Conservation (phyloP, 1,284 basidiomycete species). For the Sanghuangporus weigelae region DNA sequence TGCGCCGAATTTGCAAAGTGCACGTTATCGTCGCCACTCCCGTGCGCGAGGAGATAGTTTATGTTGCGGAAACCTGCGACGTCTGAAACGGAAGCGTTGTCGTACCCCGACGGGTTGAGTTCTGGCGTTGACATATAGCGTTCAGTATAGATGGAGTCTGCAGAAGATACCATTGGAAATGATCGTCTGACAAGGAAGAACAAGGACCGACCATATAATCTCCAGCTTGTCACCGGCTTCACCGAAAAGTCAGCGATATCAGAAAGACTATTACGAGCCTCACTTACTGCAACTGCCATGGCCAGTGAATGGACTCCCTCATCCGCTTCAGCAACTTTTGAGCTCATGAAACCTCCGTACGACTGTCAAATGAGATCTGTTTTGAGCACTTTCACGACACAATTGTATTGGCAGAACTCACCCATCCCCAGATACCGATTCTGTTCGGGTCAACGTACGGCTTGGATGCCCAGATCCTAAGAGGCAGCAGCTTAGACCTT, state of each 20-base stretch:
- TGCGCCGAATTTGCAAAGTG: conserved; percentile 91
- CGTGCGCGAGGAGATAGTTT: conserved; percentile 86
- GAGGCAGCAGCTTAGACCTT: background rate
- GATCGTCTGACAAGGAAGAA: background rate
- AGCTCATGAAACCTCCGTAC: conserved; percentile 91
- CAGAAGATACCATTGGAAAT: conserved; percentile 2
- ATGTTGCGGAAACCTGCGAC: conserved; percentile 78
- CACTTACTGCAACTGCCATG: conserved; percentile 81
- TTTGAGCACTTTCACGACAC: background rate
- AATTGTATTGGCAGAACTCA: conserved; percentile 35
- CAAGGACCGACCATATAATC: conserved; percentile 62
- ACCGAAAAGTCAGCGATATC: background rate
- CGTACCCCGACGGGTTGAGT: conserved; percentile 78
- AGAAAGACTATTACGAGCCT: background rate
- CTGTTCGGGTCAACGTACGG: conserved; percentile 75
- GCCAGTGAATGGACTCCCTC: conserved; percentile 84
- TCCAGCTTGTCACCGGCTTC: conserved; percentile 83
- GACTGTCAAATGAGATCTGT: conserved; percentile 44
- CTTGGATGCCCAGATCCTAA: conserved; percentile 68
- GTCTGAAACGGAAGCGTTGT: conserved; percentile 78
- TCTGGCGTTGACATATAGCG: conserved; percentile 91
- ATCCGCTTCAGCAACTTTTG: conserved; percentile 85
- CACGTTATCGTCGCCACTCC: conserved; percentile 92
- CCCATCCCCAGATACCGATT: conserved; percentile 96
- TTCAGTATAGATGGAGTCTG: conserved; percentile 90